phyloP scores from a whole-genome alignment of 75 land plant species.

The Pinus taeda region DNA sequence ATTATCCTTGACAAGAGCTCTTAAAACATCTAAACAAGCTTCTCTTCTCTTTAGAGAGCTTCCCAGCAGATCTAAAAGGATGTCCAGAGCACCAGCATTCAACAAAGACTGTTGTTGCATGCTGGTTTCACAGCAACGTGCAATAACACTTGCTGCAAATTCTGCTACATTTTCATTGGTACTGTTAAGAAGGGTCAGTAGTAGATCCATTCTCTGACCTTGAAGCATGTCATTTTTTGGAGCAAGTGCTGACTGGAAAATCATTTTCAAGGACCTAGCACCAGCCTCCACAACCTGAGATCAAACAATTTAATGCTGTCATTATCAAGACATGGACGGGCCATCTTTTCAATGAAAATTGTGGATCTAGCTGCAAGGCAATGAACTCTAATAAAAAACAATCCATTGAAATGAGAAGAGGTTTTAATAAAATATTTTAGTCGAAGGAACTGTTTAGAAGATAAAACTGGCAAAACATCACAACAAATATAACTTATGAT shows the following conservation, averaged over 20 bases:
- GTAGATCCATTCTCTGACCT: conserved; percentile 59
- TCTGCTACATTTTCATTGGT: conserved; percentile 84
- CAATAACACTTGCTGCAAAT: conserved; percentile 82
- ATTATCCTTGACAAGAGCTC: conserved; percentile 69
- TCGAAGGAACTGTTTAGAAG: too few species aligned
- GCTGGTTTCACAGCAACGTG: conserved; percentile 73
- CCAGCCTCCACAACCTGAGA: conserved; percentile 91
- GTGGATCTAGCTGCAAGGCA: too few species aligned
- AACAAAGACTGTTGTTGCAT: conserved; percentile 66
- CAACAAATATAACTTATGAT: too few species aligned
- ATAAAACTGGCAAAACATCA: too few species aligned
- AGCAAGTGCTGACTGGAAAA: conserved; percentile 89
- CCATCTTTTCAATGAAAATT: too few species aligned
- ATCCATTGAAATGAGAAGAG: too few species aligned
- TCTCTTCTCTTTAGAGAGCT: conserved; percentile 76
- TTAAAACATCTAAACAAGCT: conserved; percentile 85
- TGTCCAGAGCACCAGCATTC: conserved; percentile 71
- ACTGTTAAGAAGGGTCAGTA: conserved; percentile 67
- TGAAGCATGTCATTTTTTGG: conserved; percentile 84
- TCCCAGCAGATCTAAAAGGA: conserved; percentile 56
- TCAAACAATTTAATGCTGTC: not conserved
- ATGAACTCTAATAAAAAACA: too few species aligned
- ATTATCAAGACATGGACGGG: not conserved
- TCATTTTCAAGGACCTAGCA: conserved; percentile 88
- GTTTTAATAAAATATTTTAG: too few species aligned